Conservation (phyloP, 2,329 filamentous ascomycete species). For the Penicillium sp. region DNA sequence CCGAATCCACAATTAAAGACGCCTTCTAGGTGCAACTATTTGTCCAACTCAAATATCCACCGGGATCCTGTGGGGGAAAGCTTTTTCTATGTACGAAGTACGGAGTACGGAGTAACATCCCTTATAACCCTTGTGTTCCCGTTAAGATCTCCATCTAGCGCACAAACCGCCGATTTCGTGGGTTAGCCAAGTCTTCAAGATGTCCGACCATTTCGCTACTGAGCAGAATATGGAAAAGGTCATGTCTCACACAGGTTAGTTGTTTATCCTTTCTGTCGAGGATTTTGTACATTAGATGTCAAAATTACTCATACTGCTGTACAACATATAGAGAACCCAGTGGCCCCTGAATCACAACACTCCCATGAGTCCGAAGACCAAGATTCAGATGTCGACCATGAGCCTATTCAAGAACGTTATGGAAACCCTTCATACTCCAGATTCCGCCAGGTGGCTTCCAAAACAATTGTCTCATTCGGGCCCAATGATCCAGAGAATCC, state of each 20-base stretch:
- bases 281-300: neutral
- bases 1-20: slow-evolving; percentile 12
- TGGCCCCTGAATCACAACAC: slow-evolving; percentile 12
- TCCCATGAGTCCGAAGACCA: slow-evolving; percentile 16
- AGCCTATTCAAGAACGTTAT: slow-evolving; percentile 30
- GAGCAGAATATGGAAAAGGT: slow-evolving; percentile 22
- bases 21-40: slow-evolving; percentile 9
- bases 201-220: slow-evolving; percentile 18
- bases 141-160: slow-evolving; percentile 12
- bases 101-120: neutral
- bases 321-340: slow-evolving; percentile 14
- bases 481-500: slow-evolving; percentile 37
- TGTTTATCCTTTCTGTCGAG: neutral
- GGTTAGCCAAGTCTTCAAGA: slow-evolving; percentile 5
- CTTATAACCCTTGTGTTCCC: slow-evolving; percentile 15
- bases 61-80: slow-evolving; percentile 9
- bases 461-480: slow-evolving; percentile 38
- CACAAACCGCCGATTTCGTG: slow-evolving; percentile 1
- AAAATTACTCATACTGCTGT: neutral
- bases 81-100: neutral
- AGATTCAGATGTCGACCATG: slow-evolving; percentile 21
- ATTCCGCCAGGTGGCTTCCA: slow-evolving; percentile 37
- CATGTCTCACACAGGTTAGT: slow-evolving; percentile 21
- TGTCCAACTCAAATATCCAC: slow-evolving; percentile 11
- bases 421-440: slow-evolving; percentile 27